Evolutionary conservation across 23 red algal genomes (phyloP), one percentile per base, ranked within the genome.

Genomic region (Gracilaria vermiculophylla): DNA sequence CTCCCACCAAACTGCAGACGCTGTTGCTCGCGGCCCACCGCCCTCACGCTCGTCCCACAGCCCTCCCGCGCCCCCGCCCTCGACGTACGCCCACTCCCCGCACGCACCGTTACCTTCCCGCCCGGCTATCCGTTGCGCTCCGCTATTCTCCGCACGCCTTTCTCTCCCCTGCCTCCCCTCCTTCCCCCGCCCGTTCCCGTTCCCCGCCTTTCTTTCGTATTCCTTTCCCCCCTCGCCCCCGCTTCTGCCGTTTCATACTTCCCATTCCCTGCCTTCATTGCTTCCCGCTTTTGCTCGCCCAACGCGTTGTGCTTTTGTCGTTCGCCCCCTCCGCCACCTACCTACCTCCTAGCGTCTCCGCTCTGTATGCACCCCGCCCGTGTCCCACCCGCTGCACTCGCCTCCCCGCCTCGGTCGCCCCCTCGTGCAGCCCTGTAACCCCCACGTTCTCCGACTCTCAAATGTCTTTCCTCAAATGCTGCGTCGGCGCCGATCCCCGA

Each of bases 401-500:
- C 67, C 20, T 44, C 27, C 39, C 8, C 45, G 45, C 45, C 7
- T 10, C 45, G 7, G 11, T n/a, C 56, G 56, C 56, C 7, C 8
- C 19, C 56, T 7, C 7, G 6, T 27, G 11, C 19, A n/a, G n/a
- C n/a, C n/a, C n/a, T n/a, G n/a, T n/a, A n/a, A n/a, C n/a, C n/a
- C n/a, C n/a, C n/a, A n/a, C n/a, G n/a, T n/a, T n/a, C n/a, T n/a
- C n/a, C n/a, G n/a, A n/a, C n/a, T n/a, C n/a, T n/a, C n/a, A 8
- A 2, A 88, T 88, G 84, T 88, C 84, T 6, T 88, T 88, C 40
- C 58, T 88, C 51, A 76, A 48, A 56, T 88, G 84, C 47, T 88
- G 84, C 72, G 70, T 88, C 72, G 84, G 84, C 53, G 84, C 69
- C 53, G 84, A 88, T 88, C 70, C 84, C 2, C 84, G 84, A 37